phyloP scores from a whole-genome alignment of 805 yeast genomes.

The Teunomyces lycoperdinae region DNA sequence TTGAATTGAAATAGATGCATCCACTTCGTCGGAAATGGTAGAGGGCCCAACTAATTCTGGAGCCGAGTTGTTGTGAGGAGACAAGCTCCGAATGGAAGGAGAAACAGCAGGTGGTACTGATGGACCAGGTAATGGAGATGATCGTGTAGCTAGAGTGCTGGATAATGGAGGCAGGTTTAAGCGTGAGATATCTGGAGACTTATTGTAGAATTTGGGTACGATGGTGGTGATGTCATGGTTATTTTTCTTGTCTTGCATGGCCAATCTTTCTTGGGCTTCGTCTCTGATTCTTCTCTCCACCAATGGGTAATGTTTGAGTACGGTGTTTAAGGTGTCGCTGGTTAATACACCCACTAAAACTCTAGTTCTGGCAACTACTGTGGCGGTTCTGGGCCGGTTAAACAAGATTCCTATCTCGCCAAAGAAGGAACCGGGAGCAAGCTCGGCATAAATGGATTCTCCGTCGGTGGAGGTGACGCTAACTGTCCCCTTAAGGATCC shows the following conservation, averaged over 20 bases:
- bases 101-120: slow-evolving; percentile 15
- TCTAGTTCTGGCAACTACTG: slow-evolving; percentile 66
- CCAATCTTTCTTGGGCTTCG: slow-evolving; percentile 75
- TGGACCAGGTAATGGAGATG: slow-evolving; percentile 12
- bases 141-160: slow-evolving; percentile 11
- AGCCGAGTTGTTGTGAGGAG: slow-evolving; percentile 3
- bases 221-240: slow-evolving; percentile 32
- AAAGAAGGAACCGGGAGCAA: slow-evolving; percentile 66
- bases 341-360: slow-evolving; percentile 70
- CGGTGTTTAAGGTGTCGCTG: slow-evolving; percentile 56
- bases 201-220: not conserved
- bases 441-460: slow-evolving; percentile 69
- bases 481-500: slow-evolving; percentile 75
- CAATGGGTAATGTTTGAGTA: slow-evolving; percentile 59
- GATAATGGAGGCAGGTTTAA: slow-evolving; percentile 8
- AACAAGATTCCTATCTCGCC: slow-evolving; percentile 79
- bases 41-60: slow-evolving; percentile 6
- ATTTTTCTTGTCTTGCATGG: slow-evolving; percentile 64
- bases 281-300: slow-evolving; percentile 70
- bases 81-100: slow-evolving; percentile 10
- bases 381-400: slow-evolving; percentile 75
- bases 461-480: slow-evolving; percentile 78
- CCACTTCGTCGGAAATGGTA: slow-evolving; percentile 34
- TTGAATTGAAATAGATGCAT: slow-evolving; percentile 54
- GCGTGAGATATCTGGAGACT: not conserved